Conservation (phyloP, 177 flowering plant species). For the Vitis hybrid region DNA sequence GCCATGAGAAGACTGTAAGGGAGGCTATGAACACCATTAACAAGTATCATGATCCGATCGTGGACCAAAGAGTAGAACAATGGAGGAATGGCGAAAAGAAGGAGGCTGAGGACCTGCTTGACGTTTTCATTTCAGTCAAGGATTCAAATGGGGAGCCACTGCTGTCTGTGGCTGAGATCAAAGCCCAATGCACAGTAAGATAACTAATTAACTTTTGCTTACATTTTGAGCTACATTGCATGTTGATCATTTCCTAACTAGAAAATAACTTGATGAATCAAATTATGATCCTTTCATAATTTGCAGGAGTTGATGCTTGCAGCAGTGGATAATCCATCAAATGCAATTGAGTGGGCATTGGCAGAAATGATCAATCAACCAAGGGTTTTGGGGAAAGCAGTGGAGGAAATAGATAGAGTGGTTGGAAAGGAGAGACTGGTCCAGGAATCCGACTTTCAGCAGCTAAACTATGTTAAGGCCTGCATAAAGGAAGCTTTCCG, state of each 20-base stretch:
- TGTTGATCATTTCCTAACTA: too few species aligned
- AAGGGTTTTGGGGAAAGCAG: too few species aligned
- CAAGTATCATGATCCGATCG: constrained; percentile 16
- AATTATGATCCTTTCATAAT: too few species aligned
- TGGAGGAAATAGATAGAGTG: too few species aligned
- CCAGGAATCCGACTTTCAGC: constrained; percentile 4
- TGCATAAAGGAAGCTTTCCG: constrained; percentile 12
- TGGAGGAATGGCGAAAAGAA: constrained; percentile 1
- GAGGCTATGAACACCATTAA: background rate
- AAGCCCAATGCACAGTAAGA: background rate
- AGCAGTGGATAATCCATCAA: constrained; percentile 12
- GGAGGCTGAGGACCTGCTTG: constrained; percentile 10
- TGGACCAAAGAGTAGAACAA: constrained; percentile 4
- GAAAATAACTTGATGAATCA: too few species aligned
- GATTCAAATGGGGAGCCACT: constrained; percentile 2
- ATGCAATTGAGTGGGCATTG: background rate
- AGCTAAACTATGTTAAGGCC: constrained; percentile 10
- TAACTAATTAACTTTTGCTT: background rate
- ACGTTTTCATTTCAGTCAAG: constrained; percentile 5
- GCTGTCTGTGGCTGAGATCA: background rate
- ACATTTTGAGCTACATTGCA: too few species aligned
- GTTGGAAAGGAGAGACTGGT: too few species aligned
- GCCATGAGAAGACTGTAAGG: background rate
- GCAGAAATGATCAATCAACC: too few species aligned
- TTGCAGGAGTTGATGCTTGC: constrained; percentile 9